These are phyloP conservation scores for Leccinum broughii DNA, from an alignment of 768 basidiomycete species.

Conservation along the genomic window DNA sequence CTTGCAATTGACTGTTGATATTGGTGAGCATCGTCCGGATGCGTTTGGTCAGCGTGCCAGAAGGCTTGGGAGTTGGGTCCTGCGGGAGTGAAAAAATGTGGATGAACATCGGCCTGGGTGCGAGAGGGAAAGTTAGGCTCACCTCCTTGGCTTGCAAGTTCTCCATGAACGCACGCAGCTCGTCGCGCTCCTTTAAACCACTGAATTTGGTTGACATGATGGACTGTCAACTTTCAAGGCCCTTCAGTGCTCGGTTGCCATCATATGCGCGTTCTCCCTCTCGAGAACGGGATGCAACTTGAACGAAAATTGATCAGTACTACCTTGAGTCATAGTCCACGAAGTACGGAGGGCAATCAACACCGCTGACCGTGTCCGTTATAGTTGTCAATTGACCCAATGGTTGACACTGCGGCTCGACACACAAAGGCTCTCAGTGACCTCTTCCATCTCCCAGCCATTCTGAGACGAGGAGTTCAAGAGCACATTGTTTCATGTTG, in stretches of 20 bases:
- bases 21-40: constrained; percentile 95
- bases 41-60: constrained; percentile 86
- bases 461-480: too few species aligned
- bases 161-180: constrained; percentile 89
- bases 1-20: constrained; percentile 88
- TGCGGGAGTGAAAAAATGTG: constrained; percentile 24
- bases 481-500: too few species aligned
- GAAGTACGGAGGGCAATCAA: too few species aligned
- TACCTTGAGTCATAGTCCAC: too few species aligned
- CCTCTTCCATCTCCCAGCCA: too few species aligned
- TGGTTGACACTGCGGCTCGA: too few species aligned
- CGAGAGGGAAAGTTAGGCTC: constrained; percentile 6
- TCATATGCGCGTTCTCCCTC: constrained; percentile 89
- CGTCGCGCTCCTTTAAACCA: constrained; percentile 93
- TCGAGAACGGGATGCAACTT: constrained; percentile 64
- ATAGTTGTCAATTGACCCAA: too few species aligned
- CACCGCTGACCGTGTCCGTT: too few species aligned
- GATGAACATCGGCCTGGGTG: not conserved
- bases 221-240: constrained; percentile 54
- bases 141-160: constrained; percentile 89
- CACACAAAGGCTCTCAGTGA: too few species aligned
- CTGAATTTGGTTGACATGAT: constrained; percentile 91
- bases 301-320: not conserved
- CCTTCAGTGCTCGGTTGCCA: constrained; percentile 82
- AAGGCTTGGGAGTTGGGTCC: constrained; percentile 65